Evolutionary conservation across 73 alveolate species (phyloP).

Genomic region (Effrenium voratum): DNA sequence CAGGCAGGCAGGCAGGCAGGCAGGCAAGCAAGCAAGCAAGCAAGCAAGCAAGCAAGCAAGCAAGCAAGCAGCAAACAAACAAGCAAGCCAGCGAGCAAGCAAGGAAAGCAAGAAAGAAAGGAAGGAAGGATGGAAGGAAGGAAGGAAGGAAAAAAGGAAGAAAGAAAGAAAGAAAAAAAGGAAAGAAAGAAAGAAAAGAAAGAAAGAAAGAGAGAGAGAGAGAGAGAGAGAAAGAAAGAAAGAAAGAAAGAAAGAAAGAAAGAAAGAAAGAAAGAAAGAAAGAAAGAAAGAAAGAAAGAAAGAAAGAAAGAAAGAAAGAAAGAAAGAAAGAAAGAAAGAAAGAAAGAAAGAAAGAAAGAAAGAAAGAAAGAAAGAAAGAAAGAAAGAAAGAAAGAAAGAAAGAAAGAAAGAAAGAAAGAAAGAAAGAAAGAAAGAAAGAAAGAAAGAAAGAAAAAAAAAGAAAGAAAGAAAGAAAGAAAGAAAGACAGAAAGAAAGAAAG

Average conservation of each 20-base stretch:
- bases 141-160: not conserved
- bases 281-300: not conserved
- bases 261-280: not conserved
- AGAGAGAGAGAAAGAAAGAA: not conserved
- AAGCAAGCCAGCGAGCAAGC: too few species aligned
- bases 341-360: too few species aligned
- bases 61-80: too few species aligned
- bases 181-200: not conserved
- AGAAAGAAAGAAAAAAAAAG: too few species aligned
- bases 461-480: not conserved
- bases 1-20: too few species aligned
- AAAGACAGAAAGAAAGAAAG: not conserved
- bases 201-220: not conserved
- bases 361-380: too few species aligned
- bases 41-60: too few species aligned
- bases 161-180: not conserved
- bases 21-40: too few species aligned
- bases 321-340: not conserved
- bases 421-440: too few species aligned
- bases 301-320: not conserved
- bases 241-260: not conserved
- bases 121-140: not conserved
- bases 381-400: not conserved
- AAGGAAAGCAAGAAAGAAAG: too few species aligned
- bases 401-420: not conserved